phyloP scores from a whole-genome alignment of 2,329 filamentous ascomycete genomes.

The Diplodia intermedia region DNA sequence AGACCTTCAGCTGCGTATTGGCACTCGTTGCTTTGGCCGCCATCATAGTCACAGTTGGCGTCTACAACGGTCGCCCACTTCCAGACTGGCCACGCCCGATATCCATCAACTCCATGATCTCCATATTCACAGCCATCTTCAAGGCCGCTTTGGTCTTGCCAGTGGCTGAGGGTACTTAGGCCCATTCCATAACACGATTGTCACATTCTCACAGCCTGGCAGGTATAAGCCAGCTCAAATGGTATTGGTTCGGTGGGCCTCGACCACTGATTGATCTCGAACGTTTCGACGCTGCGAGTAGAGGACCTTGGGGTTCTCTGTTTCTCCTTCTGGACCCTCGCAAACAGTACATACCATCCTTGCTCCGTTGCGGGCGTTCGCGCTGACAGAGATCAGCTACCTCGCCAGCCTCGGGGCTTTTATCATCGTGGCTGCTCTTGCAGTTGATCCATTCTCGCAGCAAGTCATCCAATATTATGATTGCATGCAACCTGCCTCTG shows the following conservation, averaged over 20 bases:
- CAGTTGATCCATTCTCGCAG: conserved; percentile 18
- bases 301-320: conserved; percentile 15
- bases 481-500: neutral
- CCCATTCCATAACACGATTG: neutral
- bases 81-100: conserved; percentile 27
- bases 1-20: conserved; percentile 10
- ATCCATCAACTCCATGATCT: conserved; percentile 22
- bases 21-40: conserved; percentile 1
- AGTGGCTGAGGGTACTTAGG: conserved; percentile 1
- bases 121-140: conserved; percentile 18
- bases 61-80: conserved; percentile 9
- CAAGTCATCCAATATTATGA: conserved; percentile 11
- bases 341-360: neutral
- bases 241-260: conserved; percentile 15
- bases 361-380: neutral
- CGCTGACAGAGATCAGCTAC: conserved; percentile 5
- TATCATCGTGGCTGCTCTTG: conserved; percentile 16
- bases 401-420: conserved; percentile 8
- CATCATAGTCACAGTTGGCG: conserved; percentile 2
- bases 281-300: conserved; percentile 15
- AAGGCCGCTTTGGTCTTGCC: conserved; percentile 18
- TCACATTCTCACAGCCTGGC: neutral
- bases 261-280: conserved; percentile 18
- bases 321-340: neutral
- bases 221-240: conserved; percentile 29